These are phyloP conservation scores for Ustilago nuda DNA, from an alignment of 1,284 basidiomycete species.

Conservation along the genomic window DNA sequence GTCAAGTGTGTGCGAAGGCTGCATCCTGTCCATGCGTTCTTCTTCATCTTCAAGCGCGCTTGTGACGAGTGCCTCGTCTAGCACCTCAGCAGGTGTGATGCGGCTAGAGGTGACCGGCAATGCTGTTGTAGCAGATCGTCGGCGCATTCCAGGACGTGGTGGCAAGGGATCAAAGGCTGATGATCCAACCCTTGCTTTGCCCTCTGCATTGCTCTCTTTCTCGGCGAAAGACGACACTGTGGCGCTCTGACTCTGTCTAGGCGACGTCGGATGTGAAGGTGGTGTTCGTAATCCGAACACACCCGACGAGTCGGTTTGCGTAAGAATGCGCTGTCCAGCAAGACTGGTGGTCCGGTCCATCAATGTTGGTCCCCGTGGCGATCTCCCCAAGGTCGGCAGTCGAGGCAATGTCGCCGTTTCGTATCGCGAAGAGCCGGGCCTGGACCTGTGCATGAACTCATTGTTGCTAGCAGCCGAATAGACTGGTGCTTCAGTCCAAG, in stretches of 20 bases:
- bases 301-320: conserved; percentile 22
- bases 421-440: not conserved
- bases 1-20: conserved; percentile 23
- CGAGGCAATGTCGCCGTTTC: conserved; percentile 7
- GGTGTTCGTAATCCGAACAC: conserved; percentile 17
- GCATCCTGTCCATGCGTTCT: conserved; percentile 30
- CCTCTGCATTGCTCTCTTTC: not conserved
- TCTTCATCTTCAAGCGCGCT: conserved; percentile 51
- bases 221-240: conserved; percentile 11
- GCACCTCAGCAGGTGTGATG: conserved; percentile 44
- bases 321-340: conserved; percentile 24
- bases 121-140: conserved; percentile 42
- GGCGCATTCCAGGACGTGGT: conserved; percentile 39
- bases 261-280: conserved; percentile 15
- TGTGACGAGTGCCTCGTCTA: conserved; percentile 50
- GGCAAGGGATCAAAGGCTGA: conserved; percentile 38
- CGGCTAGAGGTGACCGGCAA: conserved; percentile 46
- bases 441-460: not conserved
- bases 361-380: conserved; percentile 8
- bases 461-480: not conserved
- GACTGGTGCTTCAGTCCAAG: not conserved
- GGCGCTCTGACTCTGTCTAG: conserved; percentile 8
- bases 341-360: conserved; percentile 49
- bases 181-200: conserved; percentile 26
- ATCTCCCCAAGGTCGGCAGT: conserved; percentile 7